These are phyloP conservation scores for Irpex rosettiformis DNA, from an alignment of 1,284 basidiomycete species.

Conservation along the genomic window DNA sequence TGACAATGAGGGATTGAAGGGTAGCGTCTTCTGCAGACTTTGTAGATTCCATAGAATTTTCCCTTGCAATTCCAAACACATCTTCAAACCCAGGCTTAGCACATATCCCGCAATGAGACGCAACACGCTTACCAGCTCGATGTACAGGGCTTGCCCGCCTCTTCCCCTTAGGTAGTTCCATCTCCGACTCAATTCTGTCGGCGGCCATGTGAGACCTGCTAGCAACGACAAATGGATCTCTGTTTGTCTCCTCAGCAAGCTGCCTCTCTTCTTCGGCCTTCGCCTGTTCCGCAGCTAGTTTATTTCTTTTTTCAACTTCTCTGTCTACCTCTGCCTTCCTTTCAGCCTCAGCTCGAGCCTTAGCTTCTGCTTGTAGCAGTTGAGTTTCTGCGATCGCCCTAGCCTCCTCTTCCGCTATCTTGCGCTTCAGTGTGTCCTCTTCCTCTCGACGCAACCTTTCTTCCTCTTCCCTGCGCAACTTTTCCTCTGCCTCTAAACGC, in stretches of 20 bases:
- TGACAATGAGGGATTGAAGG: slow-evolving; percentile 28
- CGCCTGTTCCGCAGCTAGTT: neutral
- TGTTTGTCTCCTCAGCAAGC: neutral
- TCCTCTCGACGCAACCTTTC: slow-evolving; percentile 24
- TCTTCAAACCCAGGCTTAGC: slow-evolving; percentile 41
- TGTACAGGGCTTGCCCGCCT: neutral
- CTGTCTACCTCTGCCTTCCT: slow-evolving; percentile 32
- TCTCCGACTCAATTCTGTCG: neutral
- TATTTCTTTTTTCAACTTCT: slow-evolving; percentile 25
- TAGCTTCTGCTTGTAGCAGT: slow-evolving; percentile 12
- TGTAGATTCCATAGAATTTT: slow-evolving; percentile 27
- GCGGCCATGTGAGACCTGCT: neutral
- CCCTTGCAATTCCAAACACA: slow-evolving; percentile 49
- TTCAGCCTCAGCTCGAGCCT: slow-evolving; percentile 20
- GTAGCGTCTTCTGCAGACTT: slow-evolving; percentile 23
- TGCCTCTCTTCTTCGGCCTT: neutral
- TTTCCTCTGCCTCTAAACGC: neutral
- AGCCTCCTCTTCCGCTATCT: slow-evolving; percentile 19
- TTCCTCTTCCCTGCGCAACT: slow-evolving; percentile 4
- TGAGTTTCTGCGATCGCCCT: slow-evolving; percentile 9
- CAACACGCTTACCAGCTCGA: slow-evolving; percentile 26
- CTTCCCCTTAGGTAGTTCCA: neutral
- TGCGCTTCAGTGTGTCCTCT: slow-evolving; percentile 17
- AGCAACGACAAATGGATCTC: neutral
- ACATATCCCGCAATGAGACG: neutral